Conservation (phyloP, 345 rosid genomes). For the Psidium friedrichsthalianum region DNA sequence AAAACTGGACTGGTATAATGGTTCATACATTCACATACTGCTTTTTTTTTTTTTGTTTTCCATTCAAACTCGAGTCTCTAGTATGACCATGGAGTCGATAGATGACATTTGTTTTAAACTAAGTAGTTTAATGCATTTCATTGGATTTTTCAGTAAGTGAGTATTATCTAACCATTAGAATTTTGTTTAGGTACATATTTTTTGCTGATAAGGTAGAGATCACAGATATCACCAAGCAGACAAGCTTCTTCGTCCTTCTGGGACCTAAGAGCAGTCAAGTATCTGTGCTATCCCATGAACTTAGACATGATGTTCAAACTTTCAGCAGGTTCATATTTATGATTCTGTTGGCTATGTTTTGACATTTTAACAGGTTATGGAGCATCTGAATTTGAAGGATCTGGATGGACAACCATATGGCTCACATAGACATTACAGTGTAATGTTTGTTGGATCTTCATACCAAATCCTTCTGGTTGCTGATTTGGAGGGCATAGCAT, state of each 20-base stretch:
- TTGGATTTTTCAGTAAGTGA: not conserved
- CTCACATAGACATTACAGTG: conserved; percentile 63
- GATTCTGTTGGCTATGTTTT: not conserved
- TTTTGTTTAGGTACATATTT: conserved; percentile 53
- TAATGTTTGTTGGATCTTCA: conserved; percentile 11
- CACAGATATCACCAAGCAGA: conserved; percentile 71
- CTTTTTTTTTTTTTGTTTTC: not conserved
- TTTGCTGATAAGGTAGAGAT: conserved; percentile 79
- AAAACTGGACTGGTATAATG: not conserved
- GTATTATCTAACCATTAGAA: not conserved
- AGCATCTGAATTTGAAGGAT: conserved; percentile 55
- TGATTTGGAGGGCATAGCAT: not conserved
- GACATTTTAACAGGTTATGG: conserved; percentile 40
- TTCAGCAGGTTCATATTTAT: conserved; percentile 1
- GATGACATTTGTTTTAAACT: not conserved
- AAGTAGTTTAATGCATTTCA: not conserved
- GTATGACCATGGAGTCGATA: not conserved
- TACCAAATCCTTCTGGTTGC: not conserved
- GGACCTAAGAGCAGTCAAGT: conserved; percentile 72
- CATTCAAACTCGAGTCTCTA: not conserved
- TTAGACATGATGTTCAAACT: conserved; percentile 1
- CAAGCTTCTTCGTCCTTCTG: conserved; percentile 52
- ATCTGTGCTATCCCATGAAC: conserved; percentile 11
- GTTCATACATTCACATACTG: not conserved
- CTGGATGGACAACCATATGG: conserved; percentile 79